Conservation (phyloP, 2,329 filamentous ascomycete genomes). For the Teratosphaeria gauchensis region DNA sequence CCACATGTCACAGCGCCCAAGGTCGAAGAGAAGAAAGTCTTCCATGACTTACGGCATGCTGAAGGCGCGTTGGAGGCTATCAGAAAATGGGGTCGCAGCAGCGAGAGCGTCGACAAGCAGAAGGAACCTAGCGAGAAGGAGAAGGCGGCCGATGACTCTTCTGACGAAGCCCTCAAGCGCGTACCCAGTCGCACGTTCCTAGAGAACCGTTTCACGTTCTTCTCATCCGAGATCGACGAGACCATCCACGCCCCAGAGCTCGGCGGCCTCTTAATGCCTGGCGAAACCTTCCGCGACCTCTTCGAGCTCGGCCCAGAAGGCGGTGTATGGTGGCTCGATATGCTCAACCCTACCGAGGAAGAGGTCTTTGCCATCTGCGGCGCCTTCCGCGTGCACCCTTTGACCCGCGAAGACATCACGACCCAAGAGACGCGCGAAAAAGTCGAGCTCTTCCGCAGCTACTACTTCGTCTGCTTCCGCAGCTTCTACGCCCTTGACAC, state of each 20-base stretch:
- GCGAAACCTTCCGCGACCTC: constrained; percentile 79
- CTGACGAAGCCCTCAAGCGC: constrained; percentile 12
- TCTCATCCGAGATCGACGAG: constrained; percentile 87
- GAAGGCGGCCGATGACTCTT: constrained; percentile 32
- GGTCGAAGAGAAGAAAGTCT: constrained; percentile 37
- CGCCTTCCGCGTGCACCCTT: constrained; percentile 87
- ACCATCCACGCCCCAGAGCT: constrained; percentile 87
- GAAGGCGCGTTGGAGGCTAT: constrained; percentile 13
- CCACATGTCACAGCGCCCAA: constrained; percentile 17
- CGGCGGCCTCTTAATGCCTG: constrained; percentile 77
- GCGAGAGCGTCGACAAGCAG: constrained; percentile 20
- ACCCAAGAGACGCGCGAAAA: constrained; percentile 96
- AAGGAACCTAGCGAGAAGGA: constrained; percentile 18
- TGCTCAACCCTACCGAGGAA: constrained; percentile 79
- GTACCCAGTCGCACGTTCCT: constrained; percentile 17
- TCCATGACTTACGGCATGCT: constrained; percentile 49
- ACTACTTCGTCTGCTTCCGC: constrained; percentile 96
- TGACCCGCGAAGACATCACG: constrained; percentile 93
- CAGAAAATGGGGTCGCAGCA: constrained; percentile 20
- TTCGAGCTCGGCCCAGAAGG: constrained; percentile 63
- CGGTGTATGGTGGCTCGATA: constrained; percentile 98
- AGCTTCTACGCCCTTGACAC: constrained; percentile 82
- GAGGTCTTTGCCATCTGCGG: constrained; percentile 83
- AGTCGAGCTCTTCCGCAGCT: constrained; percentile 92
- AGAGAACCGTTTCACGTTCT: constrained; percentile 85